Evolutionary conservation across 2,329 filamentous ascomycete species (phyloP), one percentile per base, ranked within the genome.

Genomic region (Claviceps spartinae): DNA sequence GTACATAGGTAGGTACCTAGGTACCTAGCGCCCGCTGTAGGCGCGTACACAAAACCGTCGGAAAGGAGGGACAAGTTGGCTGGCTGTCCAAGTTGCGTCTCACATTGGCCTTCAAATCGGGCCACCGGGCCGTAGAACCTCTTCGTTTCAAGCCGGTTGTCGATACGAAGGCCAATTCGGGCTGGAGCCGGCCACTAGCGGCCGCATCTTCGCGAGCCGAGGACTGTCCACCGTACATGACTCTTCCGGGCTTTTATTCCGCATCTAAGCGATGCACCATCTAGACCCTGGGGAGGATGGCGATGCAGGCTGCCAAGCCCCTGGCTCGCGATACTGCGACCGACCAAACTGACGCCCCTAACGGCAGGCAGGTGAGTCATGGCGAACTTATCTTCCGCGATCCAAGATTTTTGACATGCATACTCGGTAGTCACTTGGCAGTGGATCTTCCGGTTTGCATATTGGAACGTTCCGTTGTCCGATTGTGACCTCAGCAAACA

Each of bases 121-220:
- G 48, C 5, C 7, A 24, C 63, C 63, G 66, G 36, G 65, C 66
- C 30, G 30, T 34, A 34, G 30, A 34, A 34, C 50, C 54, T 18
- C 46, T 50, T 30, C 55, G 48, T 3, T 48, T 47, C 3, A 46
- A 14, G n/a, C 46, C 51, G 5, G 64, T 68, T 5, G 59, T 3
- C 60, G 54, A 2, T 62, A 54, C 2, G 62, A 55, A n/a, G 60
- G 59, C 22, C 66, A 69, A 2, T 59, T 65, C 30, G 30, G 30
- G 30, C 30, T 34, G 30, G 0, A 65, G 66, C 13, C 60, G 49
- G 60, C 62, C 70, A 57, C 81, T 77, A 59, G 84, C 80, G 26
- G 81, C 80, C 80, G 85, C 59, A 84, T 81, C 1, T 79, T 79
- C n/a, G 83, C 68, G 46, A 78, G 72, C 55, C 80, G 80, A 2